A percentile compares a stretch with the other conserved stretches of the same genome.
phyloP scores from a whole-genome alignment of 352 stramenopile species.

The Blastocystis sp. region DNA sequence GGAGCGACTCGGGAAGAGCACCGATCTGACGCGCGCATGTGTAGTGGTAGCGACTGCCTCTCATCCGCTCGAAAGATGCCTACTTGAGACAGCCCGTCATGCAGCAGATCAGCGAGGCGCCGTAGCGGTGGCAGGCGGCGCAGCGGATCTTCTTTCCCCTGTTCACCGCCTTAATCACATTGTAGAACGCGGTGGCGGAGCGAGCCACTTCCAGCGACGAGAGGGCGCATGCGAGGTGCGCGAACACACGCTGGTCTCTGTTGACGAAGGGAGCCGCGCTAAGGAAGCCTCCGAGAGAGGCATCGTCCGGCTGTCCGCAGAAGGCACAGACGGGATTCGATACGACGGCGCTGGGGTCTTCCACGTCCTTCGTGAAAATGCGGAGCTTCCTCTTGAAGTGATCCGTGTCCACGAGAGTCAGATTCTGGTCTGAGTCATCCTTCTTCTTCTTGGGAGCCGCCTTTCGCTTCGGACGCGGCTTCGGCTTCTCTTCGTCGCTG shows the following conservation, averaged over 20 bases:
- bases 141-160: not conserved
- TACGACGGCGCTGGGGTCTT: not conserved
- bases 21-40: not conserved
- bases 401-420: not conserved
- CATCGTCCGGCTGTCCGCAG: not conserved
- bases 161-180: conserved; percentile 30
- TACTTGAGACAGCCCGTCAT: conserved; percentile 24
- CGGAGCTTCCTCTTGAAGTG: not conserved
- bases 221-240: not conserved
- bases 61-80: not conserved
- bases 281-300: not conserved
- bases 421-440: not conserved
- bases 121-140: not conserved
- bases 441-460: not conserved
- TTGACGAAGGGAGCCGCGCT: not conserved
- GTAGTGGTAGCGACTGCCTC: conserved; percentile 18
- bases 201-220: conserved; percentile 1
- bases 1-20: not conserved
- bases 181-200: not conserved
- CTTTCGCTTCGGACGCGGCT: conserved; percentile 42
- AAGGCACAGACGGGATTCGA: not conserved
- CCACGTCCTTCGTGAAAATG: conserved; percentile 9
- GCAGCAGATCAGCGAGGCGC: not conserved
- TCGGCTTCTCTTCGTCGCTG: not conserved
- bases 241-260: not conserved